Base-by-base conservation (phyloP, 106 monocot genomes). In the Dendrobium nobile region DNA sequence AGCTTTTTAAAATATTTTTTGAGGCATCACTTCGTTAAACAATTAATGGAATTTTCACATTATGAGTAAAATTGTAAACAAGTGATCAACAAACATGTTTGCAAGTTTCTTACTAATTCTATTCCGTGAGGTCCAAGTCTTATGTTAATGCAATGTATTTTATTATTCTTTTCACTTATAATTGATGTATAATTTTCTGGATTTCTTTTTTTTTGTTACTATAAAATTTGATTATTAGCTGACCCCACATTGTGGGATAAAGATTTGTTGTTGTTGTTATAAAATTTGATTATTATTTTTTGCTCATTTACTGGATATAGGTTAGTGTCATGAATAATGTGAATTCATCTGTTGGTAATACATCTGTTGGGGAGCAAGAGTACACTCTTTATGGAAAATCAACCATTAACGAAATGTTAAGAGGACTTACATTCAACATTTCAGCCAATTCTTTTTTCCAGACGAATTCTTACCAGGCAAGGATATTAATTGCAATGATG, bases 381-480 rank as follows among this genome's bases (percentile, higher is more conserved):
- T 88, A 95, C 79, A 88, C 85, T 61, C 79, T 98, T 4, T 90
- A 89, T 80, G 98, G 98, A 20, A 98, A 95, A 77, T 80, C 92
- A 80, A 91, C 84, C 61, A 98, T 98, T 51, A 95, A 88, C 54
- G 97, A 98, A 79, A 85, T 78, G 24, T 81, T 98, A 78, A 89
- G 95, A 90, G 98, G 92, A 77, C 90, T 98, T 75, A 87, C 87
- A 20, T 98, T 98, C 80, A 92, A 93, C 54, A 91, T 98, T 79
- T 98, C 98, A 55, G 91, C 98, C 33, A 98, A 98, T 74, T 98
- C 98, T 82, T 98, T 98, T 83, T 98, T 98, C 84, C 98, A 98
- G 75, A 98, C 98, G 28, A 98, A 98, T 77, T 78, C 95, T 65
- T 83, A 92, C 84, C 98, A 98, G 91, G 97, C 13, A 76, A 47